A percentile compares a stretch with the other conserved stretches of the same genome.
These are phyloP conservation scores for Solanum arcanum DNA, from an alignment of 257 asterid species.

Conservation along the genomic window DNA sequence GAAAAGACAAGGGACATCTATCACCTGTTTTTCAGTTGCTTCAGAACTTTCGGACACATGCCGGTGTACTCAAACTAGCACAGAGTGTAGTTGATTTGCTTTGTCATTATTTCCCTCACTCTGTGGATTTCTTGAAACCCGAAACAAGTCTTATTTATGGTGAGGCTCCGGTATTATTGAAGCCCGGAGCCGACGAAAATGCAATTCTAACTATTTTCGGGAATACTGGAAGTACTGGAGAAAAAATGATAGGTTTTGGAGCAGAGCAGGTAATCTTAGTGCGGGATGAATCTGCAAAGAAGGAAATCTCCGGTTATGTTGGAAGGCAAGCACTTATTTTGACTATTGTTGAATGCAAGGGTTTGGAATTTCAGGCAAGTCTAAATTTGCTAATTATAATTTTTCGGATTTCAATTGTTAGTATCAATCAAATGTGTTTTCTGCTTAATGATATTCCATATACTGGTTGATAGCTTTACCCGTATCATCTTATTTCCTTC, in stretches of 20 bases:
- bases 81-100: constrained; percentile 54
- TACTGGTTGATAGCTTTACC: background rate
- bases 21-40: constrained; percentile 31
- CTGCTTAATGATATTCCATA: background rate
- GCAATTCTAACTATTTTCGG: constrained; percentile 44
- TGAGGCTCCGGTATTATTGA: constrained; percentile 51
- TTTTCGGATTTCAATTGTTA: background rate
- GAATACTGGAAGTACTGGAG: constrained; percentile 15
- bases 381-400: background rate
- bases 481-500: background rate
- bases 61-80: constrained; percentile 51
- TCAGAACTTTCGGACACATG: constrained; percentile 63
- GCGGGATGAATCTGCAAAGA: constrained; percentile 33
- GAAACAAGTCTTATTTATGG: constrained; percentile 55
- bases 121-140: constrained; percentile 40
- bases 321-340: constrained; percentile 50
- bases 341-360: constrained; percentile 60
- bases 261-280: constrained; percentile 63
- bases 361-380: constrained; percentile 60
- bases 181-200: constrained; percentile 41
- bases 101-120: constrained; percentile 38
- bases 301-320: constrained; percentile 24
- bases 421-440: background rate
- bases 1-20: constrained; percentile 34
- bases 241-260: constrained; percentile 48